These are phyloP conservation scores for Phytopythium cucurbitacearum DNA, from an alignment of 352 stramenopile genomes.

Conservation along the genomic window DNA sequence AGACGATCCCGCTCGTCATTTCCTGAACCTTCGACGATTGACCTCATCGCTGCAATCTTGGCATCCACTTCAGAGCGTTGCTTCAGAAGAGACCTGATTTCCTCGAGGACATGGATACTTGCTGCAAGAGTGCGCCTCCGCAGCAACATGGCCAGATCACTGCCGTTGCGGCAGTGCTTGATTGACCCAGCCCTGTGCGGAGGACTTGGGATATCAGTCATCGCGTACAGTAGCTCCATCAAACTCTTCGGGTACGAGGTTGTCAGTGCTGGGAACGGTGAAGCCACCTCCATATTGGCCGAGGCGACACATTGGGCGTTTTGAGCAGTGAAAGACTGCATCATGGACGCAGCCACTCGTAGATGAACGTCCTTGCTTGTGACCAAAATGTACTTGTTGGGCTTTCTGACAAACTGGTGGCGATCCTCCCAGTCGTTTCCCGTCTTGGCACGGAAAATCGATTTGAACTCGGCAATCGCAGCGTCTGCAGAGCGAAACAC, in stretches of 20 bases:
- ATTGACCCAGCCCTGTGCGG: slow-evolving; percentile 47
- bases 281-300: too few relatives aligned
- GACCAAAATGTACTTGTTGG: slow-evolving; percentile 68
- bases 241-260: too few relatives aligned
- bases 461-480: slow-evolving; percentile 63
- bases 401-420: slow-evolving; percentile 46
- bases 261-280: too few relatives aligned
- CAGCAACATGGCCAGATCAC: slow-evolving; percentile 11
- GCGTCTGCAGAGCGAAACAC: slow-evolving; percentile 49
- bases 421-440: slow-evolving; percentile 58
- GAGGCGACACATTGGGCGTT: too few relatives aligned
- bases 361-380: slow-evolving; percentile 49
- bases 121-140: slow-evolving; percentile 39
- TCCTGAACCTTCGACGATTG: slow-evolving; percentile 37
- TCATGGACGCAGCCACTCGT: slow-evolving; percentile 44
- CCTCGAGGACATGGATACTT: slow-evolving; percentile 35
- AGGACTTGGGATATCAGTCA: slow-evolving; percentile 64
- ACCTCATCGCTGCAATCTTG: slow-evolving; percentile 35
- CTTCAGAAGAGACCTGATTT: slow-evolving; percentile 46
- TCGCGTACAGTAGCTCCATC: slow-evolving; percentile 34
- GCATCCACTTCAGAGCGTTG: slow-evolving; percentile 38
- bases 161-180: slow-evolving; percentile 31
- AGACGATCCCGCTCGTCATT: slow-evolving; percentile 29
- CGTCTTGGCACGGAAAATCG: slow-evolving; percentile 72
- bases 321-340: slow-evolving; percentile 37